Evolutionary conservation across 352 stramenopile genomes (phyloP), one percentile per base, ranked within the genome.

Genomic region (Plasmopara muralis): DNA sequence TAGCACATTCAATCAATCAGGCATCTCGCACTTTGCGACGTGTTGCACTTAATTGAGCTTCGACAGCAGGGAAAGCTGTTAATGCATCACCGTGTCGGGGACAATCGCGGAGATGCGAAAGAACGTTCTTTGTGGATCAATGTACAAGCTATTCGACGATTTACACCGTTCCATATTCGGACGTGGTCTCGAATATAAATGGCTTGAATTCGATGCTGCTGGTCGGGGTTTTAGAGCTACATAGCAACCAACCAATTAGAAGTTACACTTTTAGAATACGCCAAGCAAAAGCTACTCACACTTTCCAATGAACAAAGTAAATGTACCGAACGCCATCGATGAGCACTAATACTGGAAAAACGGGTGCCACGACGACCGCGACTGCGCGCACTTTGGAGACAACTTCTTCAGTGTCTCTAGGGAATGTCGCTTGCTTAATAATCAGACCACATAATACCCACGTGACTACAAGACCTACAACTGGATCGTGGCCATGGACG

Each of bases 131-230:
- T 25, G 20, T 25, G 20, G 1, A 3, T 25, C 20, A 25, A 25
- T 25, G 20, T 25, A 25, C 20, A 25, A 25, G 3, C 1, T 25
- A 1, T 3, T 25, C 20, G 20, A 25, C 20, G 20, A 25, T 25
- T 69, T 55, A 82, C 18, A 82, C 71, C 5, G 71, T 82, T 28
- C 71, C 71, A 51, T 82, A 82, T 50, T 82, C 71, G 0, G 71
- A 57, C 8, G 60, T 66, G 0, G 68, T 82, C 57, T 82, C 65
- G 41, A 77, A 82, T 29, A 61, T 61, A 49, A 74, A 68, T 18
- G 63, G 39, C 50, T 82, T 82, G 57, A 64, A 76, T 20, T 70
- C 68, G 40, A 74, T 62, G 45, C 63, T 74, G 35, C 46, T 41
- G 41, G 50, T 50, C 39, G 53, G 43, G 43, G 54, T 30, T 44